A percentile compares a stretch with the other conserved stretches of the same genome.
Conservation (phyloP, 257 asterid species). For the Anisodus acutangulus region DNA sequence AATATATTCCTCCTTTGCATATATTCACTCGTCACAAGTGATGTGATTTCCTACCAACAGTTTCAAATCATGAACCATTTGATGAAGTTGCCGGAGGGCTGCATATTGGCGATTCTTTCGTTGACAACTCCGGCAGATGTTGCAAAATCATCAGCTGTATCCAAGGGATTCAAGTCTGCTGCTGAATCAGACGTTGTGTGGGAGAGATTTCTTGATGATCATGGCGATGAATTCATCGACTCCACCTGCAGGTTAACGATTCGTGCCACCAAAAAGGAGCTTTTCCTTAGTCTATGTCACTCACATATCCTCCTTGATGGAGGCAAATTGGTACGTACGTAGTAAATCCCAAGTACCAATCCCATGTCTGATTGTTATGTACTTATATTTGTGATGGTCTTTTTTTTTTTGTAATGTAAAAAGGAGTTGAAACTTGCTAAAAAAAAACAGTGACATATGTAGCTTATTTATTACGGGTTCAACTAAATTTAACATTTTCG, state of each 20-base stretch:
- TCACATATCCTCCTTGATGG: constrained; percentile 42
- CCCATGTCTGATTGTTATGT: too few relatives aligned
- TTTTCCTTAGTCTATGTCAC: constrained; percentile 41
- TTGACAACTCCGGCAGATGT: constrained; percentile 53
- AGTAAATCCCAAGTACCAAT: too few relatives aligned
- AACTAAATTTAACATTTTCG: too few relatives aligned
- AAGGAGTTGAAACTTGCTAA: too few relatives aligned
- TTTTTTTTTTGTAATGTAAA: too few relatives aligned
- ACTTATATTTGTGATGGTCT: too few relatives aligned
- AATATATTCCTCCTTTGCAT: too few relatives aligned
- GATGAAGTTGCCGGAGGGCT: constrained; percentile 51
- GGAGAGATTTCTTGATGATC: constrained; percentile 37
- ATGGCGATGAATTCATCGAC: not conserved
- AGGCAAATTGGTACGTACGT: constrained; percentile 41
- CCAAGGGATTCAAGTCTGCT: constrained; percentile 18
- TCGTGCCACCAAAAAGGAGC: constrained; percentile 41
- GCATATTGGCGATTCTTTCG: constrained; percentile 53
- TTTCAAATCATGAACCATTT: not conserved
- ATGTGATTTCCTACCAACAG: too few relatives aligned
- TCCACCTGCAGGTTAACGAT: constrained; percentile 11
- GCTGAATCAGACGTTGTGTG: not conserved
- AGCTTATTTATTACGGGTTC: too few relatives aligned
- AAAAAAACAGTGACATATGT: too few relatives aligned
- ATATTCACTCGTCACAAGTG: too few relatives aligned
- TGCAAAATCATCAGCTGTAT: constrained; percentile 42